phyloP scores from a whole-genome alignment of 2,329 filamentous ascomycete species.

The Tolypocladium ovalisporum region DNA sequence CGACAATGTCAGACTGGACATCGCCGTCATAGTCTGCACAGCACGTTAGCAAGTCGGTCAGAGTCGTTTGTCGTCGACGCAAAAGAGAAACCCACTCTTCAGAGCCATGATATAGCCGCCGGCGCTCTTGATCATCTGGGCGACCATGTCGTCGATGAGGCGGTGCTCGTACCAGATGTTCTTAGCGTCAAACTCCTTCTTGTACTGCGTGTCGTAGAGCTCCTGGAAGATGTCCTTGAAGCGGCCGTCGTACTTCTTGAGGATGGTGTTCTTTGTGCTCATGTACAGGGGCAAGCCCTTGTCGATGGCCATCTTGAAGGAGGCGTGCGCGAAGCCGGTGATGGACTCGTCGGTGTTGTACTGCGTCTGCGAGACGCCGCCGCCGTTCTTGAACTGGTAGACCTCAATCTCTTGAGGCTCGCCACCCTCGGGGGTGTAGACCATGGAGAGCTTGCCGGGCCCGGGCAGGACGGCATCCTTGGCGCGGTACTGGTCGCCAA shows the following conservation, averaged over 20 bases:
- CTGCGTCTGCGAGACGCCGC: conserved; percentile 85
- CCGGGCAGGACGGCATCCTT: conserved; percentile 80
- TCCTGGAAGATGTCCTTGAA: conserved; percentile 99
- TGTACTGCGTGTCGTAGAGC: conserved; percentile 81
- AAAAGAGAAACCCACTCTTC: conserved; percentile 62
- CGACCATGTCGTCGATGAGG: conserved; percentile 98
- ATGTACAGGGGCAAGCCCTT: conserved; percentile 94
- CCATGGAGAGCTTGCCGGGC: conserved; percentile 84
- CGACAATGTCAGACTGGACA: conserved; percentile 96
- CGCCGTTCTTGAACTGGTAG: conserved; percentile 76
- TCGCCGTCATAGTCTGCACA: conserved; percentile 89
- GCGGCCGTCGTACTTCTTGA: conserved; percentile 96
- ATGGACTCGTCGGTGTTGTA: conserved; percentile 99
- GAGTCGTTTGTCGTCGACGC: too few relatives aligned
- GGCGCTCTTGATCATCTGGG: conserved; percentile 98
- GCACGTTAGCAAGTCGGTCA: not conserved
- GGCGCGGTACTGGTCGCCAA: conserved; percentile 96
- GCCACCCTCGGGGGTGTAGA: conserved; percentile 79
- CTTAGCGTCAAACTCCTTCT: conserved; percentile 79
- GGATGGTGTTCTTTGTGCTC: conserved; percentile 99
- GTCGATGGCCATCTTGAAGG: conserved; percentile 86
- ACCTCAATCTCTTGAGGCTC: conserved; percentile 81
- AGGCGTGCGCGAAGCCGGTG: conserved; percentile 85
- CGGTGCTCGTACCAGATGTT: conserved; percentile 99
- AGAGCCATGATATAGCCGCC: conserved; percentile 96